Evolutionary conservation across 495 filamentous ascomycete species (phyloP).

Genomic region (Neohortaea acidophila): DNA sequence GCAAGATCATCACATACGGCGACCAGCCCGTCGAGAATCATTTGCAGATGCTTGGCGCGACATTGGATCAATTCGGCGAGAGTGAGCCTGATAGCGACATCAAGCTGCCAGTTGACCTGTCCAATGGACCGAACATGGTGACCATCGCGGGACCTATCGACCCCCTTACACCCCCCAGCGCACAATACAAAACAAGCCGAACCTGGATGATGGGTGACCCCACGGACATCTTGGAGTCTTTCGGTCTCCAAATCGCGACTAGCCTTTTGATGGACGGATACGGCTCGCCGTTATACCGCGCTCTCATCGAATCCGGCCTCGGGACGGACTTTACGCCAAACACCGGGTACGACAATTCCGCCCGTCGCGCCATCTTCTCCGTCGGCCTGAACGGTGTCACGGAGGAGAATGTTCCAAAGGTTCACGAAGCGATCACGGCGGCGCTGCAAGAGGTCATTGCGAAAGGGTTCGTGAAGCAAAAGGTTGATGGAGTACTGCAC

Average conservation of each 20-base stretch:
- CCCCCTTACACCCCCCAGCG: slow-evolving; percentile 65
- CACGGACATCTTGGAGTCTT: slow-evolving; percentile 66
- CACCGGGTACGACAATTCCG: slow-evolving; percentile 70
- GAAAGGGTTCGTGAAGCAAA: slow-evolving; percentile 71
- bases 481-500: slow-evolving; percentile 85
- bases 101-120: slow-evolving; percentile 60
- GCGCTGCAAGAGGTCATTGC: slow-evolving; percentile 48
- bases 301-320: slow-evolving; percentile 78
- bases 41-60: slow-evolving; percentile 56
- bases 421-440: slow-evolving; percentile 55
- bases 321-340: slow-evolving; percentile 91
- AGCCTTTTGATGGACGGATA: slow-evolving; percentile 82
- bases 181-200: slow-evolving; percentile 81
- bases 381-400: slow-evolving; percentile 77
- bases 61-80: slow-evolving; percentile 53
- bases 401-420: slow-evolving; percentile 56
- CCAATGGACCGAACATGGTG: slow-evolving; percentile 46
- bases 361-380: slow-evolving; percentile 67
- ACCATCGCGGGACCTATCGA: slow-evolving; percentile 74
- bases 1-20: slow-evolving; percentile 88
- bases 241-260: slow-evolving; percentile 66
- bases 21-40: slow-evolving; percentile 77
- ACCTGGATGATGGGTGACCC: slow-evolving; percentile 84
- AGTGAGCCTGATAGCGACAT: slow-evolving; percentile 55
- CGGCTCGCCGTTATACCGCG: slow-evolving; percentile 81